Percentiles rank a stretch among this genome's conserved stretches.
These are phyloP conservation scores for Sechiopsis laciniata DNA, from an alignment of 306 rosid genomes.

Conservation along the genomic window DNA sequence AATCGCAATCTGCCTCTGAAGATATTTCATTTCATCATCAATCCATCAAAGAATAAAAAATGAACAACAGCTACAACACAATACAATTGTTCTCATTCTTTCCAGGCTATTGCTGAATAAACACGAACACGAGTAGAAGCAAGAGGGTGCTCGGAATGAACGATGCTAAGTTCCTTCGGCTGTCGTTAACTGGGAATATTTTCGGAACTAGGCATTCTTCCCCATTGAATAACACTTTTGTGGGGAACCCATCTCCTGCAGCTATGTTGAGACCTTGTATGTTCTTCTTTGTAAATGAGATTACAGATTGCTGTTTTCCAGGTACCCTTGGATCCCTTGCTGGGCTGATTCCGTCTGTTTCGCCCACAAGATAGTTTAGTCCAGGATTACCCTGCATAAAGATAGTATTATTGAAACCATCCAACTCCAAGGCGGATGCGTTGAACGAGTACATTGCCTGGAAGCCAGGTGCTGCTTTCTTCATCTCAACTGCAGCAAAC, in stretches of 20 bases:
- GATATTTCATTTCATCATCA: not conserved
- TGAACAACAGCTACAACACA: conserved; percentile 27
- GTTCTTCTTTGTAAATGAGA: conserved; percentile 78
- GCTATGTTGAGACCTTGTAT: conserved; percentile 59
- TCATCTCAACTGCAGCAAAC: conserved; percentile 87
- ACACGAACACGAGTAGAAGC: conserved; percentile 31
- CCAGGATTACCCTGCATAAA: conserved; percentile 73
- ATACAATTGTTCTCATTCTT: conserved; percentile 2
- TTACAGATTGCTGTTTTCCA: conserved; percentile 91
- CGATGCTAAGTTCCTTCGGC: conserved; percentile 30
- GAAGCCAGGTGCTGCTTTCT: conserved; percentile 70
- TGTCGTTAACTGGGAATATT: conserved; percentile 44
- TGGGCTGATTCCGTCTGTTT: conserved; percentile 64
- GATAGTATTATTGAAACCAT: conserved; percentile 57
- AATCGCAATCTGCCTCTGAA: conserved; percentile 4
- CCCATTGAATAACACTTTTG: conserved; percentile 81
- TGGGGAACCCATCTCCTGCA: conserved; percentile 77
- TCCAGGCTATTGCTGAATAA: conserved; percentile 35
- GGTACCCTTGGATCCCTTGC: conserved; percentile 75
- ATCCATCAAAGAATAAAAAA: conserved; percentile 36
- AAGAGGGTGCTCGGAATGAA: conserved; percentile 28
- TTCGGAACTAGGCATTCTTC: conserved; percentile 88
- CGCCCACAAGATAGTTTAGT: conserved; percentile 79
- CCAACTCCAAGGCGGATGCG: conserved; percentile 39
- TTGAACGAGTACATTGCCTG: conserved; percentile 91